Conservation (phyloP, 1,284 basidiomycete genomes). For the Stereum hirsutum region DNA sequence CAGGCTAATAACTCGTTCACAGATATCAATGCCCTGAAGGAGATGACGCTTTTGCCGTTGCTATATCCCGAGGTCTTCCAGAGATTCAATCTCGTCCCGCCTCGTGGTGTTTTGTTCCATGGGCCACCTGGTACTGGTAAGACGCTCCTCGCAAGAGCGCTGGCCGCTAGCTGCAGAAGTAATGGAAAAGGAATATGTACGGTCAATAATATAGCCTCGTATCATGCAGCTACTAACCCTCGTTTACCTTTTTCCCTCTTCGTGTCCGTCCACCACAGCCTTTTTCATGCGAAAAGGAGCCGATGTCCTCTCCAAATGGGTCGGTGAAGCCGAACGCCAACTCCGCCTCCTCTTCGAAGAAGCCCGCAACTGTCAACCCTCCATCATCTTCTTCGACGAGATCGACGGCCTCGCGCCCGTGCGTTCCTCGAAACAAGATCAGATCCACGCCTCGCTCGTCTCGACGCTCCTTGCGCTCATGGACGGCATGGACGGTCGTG, state of each 20-base stretch:
- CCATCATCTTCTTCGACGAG: conserved; percentile 97
- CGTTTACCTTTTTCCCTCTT: conserved; percentile 2
- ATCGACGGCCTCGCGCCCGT: conserved; percentile 98
- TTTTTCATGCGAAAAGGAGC: conserved; percentile 99
- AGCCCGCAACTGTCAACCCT: conserved; percentile 87
- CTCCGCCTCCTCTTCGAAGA: conserved; percentile 95
- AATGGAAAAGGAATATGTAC: conserved; percentile 86
- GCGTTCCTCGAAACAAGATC: conserved; percentile 95
- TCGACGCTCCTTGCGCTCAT: conserved; percentile 94
- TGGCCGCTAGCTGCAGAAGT: conserved; percentile 89
- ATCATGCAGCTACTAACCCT: neutral
- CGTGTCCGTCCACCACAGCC: conserved; percentile 34
- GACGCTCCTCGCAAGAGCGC: conserved; percentile 86
- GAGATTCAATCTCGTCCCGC: conserved; percentile 90
- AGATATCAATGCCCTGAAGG: conserved; percentile 97
- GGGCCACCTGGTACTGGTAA: conserved; percentile 95
- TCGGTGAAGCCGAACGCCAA: conserved; percentile 97
- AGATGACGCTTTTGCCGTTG: conserved; percentile 96
- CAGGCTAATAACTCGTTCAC: neutral
- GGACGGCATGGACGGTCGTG: conserved; percentile 99
- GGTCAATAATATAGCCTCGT: conserved; percentile 18
- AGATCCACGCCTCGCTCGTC: conserved; percentile 98
- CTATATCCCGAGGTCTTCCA: conserved; percentile 98
- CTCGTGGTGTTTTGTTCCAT: conserved; percentile 95
- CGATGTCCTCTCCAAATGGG: conserved; percentile 98